These are phyloP conservation scores for Huntiella moniliformis DNA, from an alignment of 2,329 filamentous ascomycete genomes.

Conservation along the genomic window DNA sequence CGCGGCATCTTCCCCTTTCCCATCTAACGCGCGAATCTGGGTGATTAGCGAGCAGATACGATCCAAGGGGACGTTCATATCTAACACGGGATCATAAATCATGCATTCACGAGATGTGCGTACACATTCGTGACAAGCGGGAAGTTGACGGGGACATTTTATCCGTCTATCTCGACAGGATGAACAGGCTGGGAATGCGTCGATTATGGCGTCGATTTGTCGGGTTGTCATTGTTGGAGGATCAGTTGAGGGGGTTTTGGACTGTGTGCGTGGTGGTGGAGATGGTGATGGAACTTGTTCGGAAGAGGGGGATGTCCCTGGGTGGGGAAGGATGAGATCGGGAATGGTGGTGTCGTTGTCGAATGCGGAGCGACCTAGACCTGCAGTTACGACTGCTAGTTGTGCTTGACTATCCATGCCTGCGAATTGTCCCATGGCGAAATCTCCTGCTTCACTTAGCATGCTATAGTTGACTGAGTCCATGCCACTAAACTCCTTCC, in stretches of 20 bases:
- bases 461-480: too few species aligned
- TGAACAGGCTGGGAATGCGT: constrained; percentile 11
- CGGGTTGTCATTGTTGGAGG: neutral
- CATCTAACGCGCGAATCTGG: neutral
- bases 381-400: too few species aligned
- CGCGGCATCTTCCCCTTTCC: neutral
- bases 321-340: too few species aligned
- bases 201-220: constrained; percentile 2
- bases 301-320: too few species aligned
- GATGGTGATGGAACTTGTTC: too few species aligned
- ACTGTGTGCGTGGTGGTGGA: too few species aligned
- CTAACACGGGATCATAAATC: constrained; percentile 5
- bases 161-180: constrained; percentile 12
- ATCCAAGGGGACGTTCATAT: constrained; percentile 1
- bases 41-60: neutral
- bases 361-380: too few species aligned
- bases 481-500: too few species aligned
- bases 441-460: too few species aligned
- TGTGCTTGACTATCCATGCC: too few species aligned
- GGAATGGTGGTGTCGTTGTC: too few species aligned
- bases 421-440: too few species aligned
- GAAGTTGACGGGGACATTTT: constrained; percentile 11
- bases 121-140: constrained; percentile 8
- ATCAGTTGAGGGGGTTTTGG: neutral
- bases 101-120: constrained; percentile 5